phyloP scores from a whole-genome alignment of 768 basidiomycete genomes.

The Rhodosporidiobolus sp. region DNA sequence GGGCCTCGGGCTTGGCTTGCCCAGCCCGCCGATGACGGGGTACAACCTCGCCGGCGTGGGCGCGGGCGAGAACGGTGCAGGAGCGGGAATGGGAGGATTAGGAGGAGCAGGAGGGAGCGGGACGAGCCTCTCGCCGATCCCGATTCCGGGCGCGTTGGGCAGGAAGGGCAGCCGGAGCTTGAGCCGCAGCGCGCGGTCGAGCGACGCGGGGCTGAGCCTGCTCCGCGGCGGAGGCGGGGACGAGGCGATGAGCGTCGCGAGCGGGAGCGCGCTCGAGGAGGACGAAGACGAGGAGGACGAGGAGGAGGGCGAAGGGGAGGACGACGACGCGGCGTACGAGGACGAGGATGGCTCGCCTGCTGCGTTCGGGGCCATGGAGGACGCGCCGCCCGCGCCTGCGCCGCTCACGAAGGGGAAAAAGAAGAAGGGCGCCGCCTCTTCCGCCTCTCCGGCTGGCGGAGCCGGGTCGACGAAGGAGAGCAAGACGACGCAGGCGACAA shows the following conservation, averaged over 20 bases:
- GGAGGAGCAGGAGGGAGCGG: not conserved
- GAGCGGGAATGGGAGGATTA: too few relatives aligned
- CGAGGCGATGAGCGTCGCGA: not conserved
- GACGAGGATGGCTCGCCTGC: not conserved
- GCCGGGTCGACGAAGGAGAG: conserved; percentile 26
- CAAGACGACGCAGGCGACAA: conserved; percentile 40
- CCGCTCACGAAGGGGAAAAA: conserved; percentile 9
- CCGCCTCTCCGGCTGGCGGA: not conserved
- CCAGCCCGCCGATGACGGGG: not conserved
- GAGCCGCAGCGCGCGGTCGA: too few relatives aligned
- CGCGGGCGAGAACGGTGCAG: too few relatives aligned
- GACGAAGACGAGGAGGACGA: conserved; percentile 6
- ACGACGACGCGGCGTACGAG: not conserved
- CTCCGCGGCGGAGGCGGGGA: not conserved
- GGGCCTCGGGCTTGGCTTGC: too few relatives aligned
- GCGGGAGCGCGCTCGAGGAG: not conserved
- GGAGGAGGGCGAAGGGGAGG: conserved; percentile 1
- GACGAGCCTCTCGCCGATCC: not conserved
- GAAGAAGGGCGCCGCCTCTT: conserved; percentile 1
- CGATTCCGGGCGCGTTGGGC: not conserved
- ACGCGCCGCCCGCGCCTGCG: too few relatives aligned
- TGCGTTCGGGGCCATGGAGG: not conserved
- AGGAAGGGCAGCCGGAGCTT: too few relatives aligned
- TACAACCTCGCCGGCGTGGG: too few relatives aligned
- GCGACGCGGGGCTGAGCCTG: not conserved